Base-by-base conservation (phyloP, 2,329 filamentous ascomycete genomes). In the Penicillium hesseltinei region DNA sequence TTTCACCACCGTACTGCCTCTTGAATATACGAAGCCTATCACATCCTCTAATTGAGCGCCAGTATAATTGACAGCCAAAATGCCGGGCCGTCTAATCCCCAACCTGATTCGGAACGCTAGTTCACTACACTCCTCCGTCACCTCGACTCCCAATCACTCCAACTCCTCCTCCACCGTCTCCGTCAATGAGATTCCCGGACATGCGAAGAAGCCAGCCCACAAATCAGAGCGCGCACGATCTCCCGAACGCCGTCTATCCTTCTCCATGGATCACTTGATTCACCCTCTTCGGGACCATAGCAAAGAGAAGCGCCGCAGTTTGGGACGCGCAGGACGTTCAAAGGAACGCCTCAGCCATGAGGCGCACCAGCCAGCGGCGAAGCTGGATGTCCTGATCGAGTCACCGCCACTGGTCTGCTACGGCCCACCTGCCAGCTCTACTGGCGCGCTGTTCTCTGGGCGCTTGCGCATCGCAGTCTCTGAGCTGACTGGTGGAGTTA, bases 381-480 rank as follows among this genome's bases (percentile, higher is more conserved):
- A 79, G 61, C 74, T 88, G 62, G 78, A 82, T 57, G 79, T 88
- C 67, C 74, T 81, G 66, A 88, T 97, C 62, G 92, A 97, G 79
- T 95, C 90, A 13, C 91, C 92, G 1, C 92, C 92, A 3, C 82
- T 93, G 19, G 84, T 97, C 45, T 88, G 96, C 76, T 90, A 94
- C 69, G 92, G 92, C 61, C 80, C 83, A 25, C 81, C 90, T 0
- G 82, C 87, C 60, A 82, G 84, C 64, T 96, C 92, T 66, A 89
- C 88, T 3, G 93, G 93, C 56, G 91, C 92, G 7, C 80, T 97
- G 58, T 84, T 97, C 50, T 95, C 91, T 1, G 92, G 92, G 31
- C 89, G 91, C 72, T 79, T 97, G 66, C 85, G 88, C 66, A 76
- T 97, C 54, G 80, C 85, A 39, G 84, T 96, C 67, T 82, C 83